Evolutionary conservation across 768 basidiomycete species (phyloP).

Genomic region (Collybiopsis confluens): DNA sequence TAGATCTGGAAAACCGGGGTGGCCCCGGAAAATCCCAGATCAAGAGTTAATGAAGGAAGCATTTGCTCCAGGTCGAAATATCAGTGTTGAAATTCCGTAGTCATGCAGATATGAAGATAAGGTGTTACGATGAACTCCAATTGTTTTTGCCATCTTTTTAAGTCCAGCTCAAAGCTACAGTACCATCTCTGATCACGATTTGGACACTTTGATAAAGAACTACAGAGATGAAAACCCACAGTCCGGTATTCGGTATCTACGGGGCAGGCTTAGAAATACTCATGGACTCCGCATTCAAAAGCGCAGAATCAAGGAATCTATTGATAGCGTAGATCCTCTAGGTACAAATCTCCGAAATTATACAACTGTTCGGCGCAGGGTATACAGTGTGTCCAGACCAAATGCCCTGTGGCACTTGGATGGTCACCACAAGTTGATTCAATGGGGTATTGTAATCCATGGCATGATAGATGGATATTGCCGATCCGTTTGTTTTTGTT

Average conservation of each 20-base stretch:
- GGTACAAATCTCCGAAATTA: too few species aligned
- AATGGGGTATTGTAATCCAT: conserved; percentile 24
- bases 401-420: conserved; percentile 22
- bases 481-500: conserved; percentile 17
- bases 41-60: conserved; percentile 10
- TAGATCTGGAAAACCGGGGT: conserved; percentile 5
- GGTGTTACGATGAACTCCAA: too few species aligned
- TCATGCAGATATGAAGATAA: too few species aligned
- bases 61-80: conserved; percentile 4
- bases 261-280: conserved; percentile 15
- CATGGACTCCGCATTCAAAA: conserved; percentile 17
- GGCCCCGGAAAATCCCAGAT: conserved; percentile 12
- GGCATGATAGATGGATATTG: conserved; percentile 26
- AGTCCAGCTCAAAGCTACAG: background rate
- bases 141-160: too few species aligned
- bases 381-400: conserved; percentile 18
- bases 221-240: conserved; percentile 15
- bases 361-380: too few species aligned
- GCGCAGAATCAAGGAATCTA: too few species aligned
- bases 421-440: conserved; percentile 24
- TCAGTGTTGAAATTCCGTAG: too few species aligned
- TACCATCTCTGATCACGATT: conserved; percentile 1
- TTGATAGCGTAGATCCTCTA: too few species aligned
- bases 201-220: conserved; percentile 1
- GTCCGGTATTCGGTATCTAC: conserved; percentile 19